These are phyloP conservation scores for Pyricularia sp. DNA, from an alignment of 2,329 filamentous ascomycete species.

Conservation along the genomic window DNA sequence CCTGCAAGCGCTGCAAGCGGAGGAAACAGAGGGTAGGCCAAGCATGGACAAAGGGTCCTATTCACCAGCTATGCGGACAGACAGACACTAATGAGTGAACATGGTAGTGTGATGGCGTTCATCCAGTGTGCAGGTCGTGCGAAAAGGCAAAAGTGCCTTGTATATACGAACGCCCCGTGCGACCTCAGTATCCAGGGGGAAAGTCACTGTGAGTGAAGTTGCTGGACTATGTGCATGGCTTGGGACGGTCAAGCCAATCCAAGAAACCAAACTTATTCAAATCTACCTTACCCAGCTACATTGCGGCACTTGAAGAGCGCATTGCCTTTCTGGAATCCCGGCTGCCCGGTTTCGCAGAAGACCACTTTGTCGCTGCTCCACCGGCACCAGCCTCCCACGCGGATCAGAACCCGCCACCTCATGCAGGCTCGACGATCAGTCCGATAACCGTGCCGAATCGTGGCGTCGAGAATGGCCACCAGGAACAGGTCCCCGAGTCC, in stretches of 20 bases:
- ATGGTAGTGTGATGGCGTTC: slow-evolving; percentile 15
- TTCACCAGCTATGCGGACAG: too few species aligned
- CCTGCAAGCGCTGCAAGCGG: slow-evolving; percentile 17
- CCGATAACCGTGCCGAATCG: background rate
- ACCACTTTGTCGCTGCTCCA: slow-evolving; percentile 12
- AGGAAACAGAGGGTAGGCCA: slow-evolving; percentile 15
- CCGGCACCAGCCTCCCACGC: background rate
- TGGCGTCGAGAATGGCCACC: background rate
- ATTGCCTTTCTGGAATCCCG: slow-evolving; percentile 19
- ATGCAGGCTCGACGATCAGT: background rate
- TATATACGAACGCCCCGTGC: slow-evolving; percentile 15
- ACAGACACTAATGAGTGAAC: background rate
- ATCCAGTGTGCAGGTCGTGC: slow-evolving; percentile 17
- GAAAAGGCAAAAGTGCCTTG: slow-evolving; percentile 12
- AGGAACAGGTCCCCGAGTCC: background rate
- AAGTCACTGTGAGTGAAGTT: slow-evolving; percentile 14
- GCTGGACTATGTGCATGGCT: background rate
- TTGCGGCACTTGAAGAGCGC: slow-evolving; percentile 17
- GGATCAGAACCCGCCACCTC: background rate
- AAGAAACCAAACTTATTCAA: background rate
- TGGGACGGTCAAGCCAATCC: background rate
- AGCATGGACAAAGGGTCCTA: too few species aligned
- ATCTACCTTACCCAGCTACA: slow-evolving; percentile 11
- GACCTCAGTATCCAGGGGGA: slow-evolving; percentile 18
- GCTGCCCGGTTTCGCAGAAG: slow-evolving; percentile 16